Conservation (phyloP, 73 alveolate genomes). For the Paramecium bursaria region DNA sequence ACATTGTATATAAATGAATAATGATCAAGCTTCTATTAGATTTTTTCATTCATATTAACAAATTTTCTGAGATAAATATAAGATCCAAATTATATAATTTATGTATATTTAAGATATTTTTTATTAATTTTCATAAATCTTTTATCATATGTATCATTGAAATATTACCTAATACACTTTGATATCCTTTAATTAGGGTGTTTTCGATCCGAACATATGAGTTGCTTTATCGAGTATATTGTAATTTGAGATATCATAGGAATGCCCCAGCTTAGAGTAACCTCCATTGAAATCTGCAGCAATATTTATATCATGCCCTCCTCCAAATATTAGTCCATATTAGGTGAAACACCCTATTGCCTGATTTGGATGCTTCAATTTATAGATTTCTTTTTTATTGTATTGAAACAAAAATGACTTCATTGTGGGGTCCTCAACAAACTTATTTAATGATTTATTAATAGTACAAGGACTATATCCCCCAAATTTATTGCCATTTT, state of each 20-base stretch:
- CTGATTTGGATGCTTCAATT: no score
- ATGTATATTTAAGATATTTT: no score
- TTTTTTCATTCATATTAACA: no score
- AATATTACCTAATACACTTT: no score
- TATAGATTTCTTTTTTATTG: not conserved
- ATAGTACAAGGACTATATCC: slow-evolving; percentile 36
- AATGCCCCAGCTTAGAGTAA: not conserved
- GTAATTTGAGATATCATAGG: not conserved
- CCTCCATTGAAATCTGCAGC: slow-evolving; percentile 3
- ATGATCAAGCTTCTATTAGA: no score
- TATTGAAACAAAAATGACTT: slow-evolving; percentile 17
- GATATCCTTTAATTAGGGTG: slow-evolving; percentile 11
- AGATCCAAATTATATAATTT: no score
- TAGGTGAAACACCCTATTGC: slow-evolving; percentile 68
- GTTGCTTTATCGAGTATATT: not conserved
- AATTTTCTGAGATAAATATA: no score
- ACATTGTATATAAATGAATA: no score
- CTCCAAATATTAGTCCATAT: slow-evolving; percentile 76
- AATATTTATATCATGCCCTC: slow-evolving; percentile 71
- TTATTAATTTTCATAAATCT: no score
- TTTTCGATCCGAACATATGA: slow-evolving; percentile 1
- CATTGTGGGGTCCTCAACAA: slow-evolving; percentile 4
- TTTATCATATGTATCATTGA: no score
- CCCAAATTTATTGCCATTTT: not conserved
- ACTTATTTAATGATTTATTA: not conserved